These are phyloP conservation scores for Phytophthora pisi DNA, from an alignment of 352 stramenopile genomes.

Conservation along the genomic window DNA sequence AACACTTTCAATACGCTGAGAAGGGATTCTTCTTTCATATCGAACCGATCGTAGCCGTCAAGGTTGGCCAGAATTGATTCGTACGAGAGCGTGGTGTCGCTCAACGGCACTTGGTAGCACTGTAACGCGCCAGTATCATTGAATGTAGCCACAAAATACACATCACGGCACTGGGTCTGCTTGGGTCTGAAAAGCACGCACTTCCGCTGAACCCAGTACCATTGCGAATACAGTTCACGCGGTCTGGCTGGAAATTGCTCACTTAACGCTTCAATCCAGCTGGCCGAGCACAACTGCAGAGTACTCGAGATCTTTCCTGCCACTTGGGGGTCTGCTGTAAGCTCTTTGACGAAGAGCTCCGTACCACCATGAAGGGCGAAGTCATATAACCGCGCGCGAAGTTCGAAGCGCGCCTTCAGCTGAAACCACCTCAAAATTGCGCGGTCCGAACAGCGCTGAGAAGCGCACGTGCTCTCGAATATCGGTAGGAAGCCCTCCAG, in stretches of 20 bases:
- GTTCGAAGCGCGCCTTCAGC: slow-evolving; percentile 40
- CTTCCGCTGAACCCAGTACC: slow-evolving; percentile 53
- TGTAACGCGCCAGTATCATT: slow-evolving; percentile 7
- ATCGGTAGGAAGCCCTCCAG: slow-evolving; percentile 33
- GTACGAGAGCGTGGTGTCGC: slow-evolving; percentile 24
- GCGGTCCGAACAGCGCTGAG: slow-evolving; percentile 39
- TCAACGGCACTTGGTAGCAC: slow-evolving; percentile 43
- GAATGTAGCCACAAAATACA: slow-evolving; percentile 33
- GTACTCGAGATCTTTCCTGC: slow-evolving; percentile 5
- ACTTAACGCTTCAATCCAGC: slow-evolving; percentile 38
- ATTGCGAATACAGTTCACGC: slow-evolving; percentile 44
- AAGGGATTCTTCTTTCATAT: slow-evolving; percentile 20
- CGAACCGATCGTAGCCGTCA: slow-evolving; percentile 31
- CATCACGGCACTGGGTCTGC: slow-evolving; percentile 14
- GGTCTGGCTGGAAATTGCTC: slow-evolving; percentile 33
- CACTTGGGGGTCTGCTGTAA: slow-evolving; percentile 2
- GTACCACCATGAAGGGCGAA: slow-evolving; percentile 29
- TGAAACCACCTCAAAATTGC: slow-evolving; percentile 58
- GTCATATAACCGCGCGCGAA: slow-evolving; percentile 36
- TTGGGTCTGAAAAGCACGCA: slow-evolving; percentile 47
- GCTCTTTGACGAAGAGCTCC: slow-evolving; percentile 46
- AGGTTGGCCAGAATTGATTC: slow-evolving; percentile 17
- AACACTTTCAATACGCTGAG: not conserved
- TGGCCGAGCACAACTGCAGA: slow-evolving; percentile 37
- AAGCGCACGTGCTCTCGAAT: slow-evolving; percentile 48